Evolutionary conservation across 139 green algal genomes (phyloP).

Genomic region (Pedinophyceae sp.): DNA sequence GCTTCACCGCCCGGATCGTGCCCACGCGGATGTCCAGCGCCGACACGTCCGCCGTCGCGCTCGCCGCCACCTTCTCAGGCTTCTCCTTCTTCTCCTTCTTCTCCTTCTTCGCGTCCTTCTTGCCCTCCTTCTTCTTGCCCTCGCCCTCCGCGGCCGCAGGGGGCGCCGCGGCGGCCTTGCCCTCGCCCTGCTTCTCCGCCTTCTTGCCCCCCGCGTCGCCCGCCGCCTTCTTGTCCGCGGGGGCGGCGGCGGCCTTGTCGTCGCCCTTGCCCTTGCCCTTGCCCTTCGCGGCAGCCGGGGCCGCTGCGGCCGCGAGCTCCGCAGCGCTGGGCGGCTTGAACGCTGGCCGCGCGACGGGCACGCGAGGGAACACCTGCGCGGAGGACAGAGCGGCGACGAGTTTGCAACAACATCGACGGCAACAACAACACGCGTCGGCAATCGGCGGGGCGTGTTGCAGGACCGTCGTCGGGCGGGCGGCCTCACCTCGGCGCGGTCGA

Average conservation of each 20-base stretch:
- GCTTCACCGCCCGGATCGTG: constrained; percentile 44
- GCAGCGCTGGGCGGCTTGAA: too few species aligned
- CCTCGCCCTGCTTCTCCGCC: not conserved
- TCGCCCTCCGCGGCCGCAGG: not conserved
- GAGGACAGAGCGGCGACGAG: too few species aligned
- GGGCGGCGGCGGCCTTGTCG: not conserved
- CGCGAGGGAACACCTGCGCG: too few species aligned
- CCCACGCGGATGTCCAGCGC: constrained; percentile 70
- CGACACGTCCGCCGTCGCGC: constrained; percentile 4
- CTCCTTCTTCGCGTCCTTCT: not conserved
- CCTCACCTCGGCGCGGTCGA: too few species aligned
- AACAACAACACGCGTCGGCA: too few species aligned
- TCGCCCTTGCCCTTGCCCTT: not conserved
- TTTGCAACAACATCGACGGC: too few species aligned
- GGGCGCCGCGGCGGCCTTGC: not conserved
- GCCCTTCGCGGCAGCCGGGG: not conserved
- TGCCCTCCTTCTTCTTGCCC: not conserved
- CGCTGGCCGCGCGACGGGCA: too few species aligned
- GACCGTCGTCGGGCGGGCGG: too few species aligned
- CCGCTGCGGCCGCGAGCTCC: not conserved
- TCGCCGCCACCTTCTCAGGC: not conserved
- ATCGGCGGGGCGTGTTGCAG: too few species aligned
- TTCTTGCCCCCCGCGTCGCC: not conserved
- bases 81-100: constrained; percentile 1
- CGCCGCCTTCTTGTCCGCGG: not conserved